These are phyloP conservation scores for Curvularia hawaiiensis DNA, from an alignment of 2,329 filamentous ascomycete genomes.

Conservation along the genomic window DNA sequence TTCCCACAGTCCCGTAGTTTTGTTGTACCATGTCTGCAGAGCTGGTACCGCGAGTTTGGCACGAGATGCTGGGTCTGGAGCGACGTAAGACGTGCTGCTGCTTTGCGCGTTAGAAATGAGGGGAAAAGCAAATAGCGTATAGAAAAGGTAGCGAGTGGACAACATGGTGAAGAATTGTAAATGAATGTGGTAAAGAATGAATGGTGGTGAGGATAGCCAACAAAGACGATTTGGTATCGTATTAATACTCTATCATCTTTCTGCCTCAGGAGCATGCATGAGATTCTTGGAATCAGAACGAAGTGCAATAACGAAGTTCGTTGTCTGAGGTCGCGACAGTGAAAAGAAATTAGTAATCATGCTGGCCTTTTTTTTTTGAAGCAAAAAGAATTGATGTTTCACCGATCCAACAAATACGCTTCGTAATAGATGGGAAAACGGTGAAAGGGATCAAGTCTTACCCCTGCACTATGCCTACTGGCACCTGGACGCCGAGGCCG, in stretches of 20 bases:
- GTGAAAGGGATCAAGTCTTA: conserved; percentile 10
- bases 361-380: not conserved
- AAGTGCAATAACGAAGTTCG: not conserved
- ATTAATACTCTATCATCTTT: not conserved
- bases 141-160: conserved; percentile 16
- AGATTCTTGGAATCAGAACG: not conserved
- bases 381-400: not conserved
- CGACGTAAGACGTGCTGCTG: conserved; percentile 18
- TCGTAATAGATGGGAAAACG: not conserved
- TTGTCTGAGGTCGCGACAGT: not conserved
- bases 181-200: too few relatives aligned
- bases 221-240: not conserved
- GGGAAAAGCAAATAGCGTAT: conserved; percentile 18
- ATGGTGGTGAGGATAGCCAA: not conserved
- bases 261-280: not conserved
- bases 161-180: conserved; percentile 20
- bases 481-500: conserved; percentile 4
- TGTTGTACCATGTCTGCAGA: conserved; percentile 68
- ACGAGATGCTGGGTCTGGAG: conserved; percentile 27
- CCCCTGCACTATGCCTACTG: conserved; percentile 8
- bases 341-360: not conserved
- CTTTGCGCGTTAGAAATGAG: conserved; percentile 30
- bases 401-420: not conserved
- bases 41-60: conserved; percentile 46
- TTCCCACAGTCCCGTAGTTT: conserved; percentile 65